Base-by-base conservation (phyloP, 805 yeast genomes). In the Candida schatavii region DNA sequence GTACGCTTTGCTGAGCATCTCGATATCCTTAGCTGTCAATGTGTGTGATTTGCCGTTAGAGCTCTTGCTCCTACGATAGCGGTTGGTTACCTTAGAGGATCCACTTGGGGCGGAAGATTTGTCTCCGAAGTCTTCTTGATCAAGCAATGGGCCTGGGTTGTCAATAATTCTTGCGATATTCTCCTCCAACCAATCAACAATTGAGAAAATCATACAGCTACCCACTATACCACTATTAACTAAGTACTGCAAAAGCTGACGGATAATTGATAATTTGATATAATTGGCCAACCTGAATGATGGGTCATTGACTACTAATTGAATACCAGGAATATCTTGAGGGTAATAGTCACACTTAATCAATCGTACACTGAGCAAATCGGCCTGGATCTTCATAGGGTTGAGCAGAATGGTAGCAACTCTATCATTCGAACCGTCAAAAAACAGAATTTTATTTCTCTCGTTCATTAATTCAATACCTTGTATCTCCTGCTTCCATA, bases 121-220 rank as follows among this genome's bases (percentile, higher is more conserved):
- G 11, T 22, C 28, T 25, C 15, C 29, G 39, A 25, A 30, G 31
- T 21, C 18, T 17, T 29, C 33, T 2, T 28, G 29, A 26, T 62
- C 64, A 15, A 59, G 37, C 18, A 91, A 69, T 2, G 83, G 80
- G 0, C 96, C 95, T 0, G 98, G 98, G 43, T 82, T 72, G 32
- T 80, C 78, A 7, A 85, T 74, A 11, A 89, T 70, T 2, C 61
- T 59, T 4, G 68, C 61, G 34, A 83, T 63, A 50, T 85, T 78
- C 13, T 77, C 81, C 48, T 84, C 83, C 14, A 90, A 52, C 90
- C 95, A 89, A 47, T 88, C 95, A 39, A 80, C 67, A n/a, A 88
- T 68, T 4, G 80, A 66, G 55, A 70, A 85, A 1, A 89, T 59
- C 64, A 83, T 77, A 52, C 85, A 80, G 51, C 81, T 87, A 1